Evolutionary conservation across 2,329 filamentous ascomycete species (phyloP), one percentile per base, ranked within the genome.

Genomic region (Aspergillus udagawae): DNA sequence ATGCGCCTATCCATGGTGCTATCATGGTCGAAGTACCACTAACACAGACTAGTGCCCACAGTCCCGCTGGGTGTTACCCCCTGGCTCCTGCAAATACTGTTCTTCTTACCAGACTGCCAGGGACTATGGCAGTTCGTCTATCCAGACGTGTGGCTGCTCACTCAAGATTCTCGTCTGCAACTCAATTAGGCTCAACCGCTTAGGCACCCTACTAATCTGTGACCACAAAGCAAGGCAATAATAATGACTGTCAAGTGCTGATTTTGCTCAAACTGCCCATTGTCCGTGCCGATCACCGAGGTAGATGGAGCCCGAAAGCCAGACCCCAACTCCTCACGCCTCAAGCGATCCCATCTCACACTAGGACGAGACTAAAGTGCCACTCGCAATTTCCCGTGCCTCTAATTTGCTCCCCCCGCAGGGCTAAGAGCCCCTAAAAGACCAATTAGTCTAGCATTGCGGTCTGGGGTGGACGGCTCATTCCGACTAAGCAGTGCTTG

Each of bases 361-460:
- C 56, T 44, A 52, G 56, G 49, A 55, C 45, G 25, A 56, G 41
- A 52, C 54, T 41, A 21, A 49, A n/a, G 23, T 38, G 52, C 45
- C 55, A 56, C 51, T 64, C 56, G 60, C 56, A 61, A 65, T 60
- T 61, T 62, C 51, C 58, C 47, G 42, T 23, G 35, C 14, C 41
- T 58, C 32, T 42, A 20, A 56, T 59, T 56, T 53, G 49, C 29
- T 55, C 53, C 48, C 28, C 50, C 55, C 56, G 49, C 58, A 60
- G 55, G 51, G 45, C 52, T 25, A 54, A 51, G 35, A 28, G 10
- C 50, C 58, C 47, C 51, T 51, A 56, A 42, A 35, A 35, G 32
- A 35, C 14, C 32, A 35, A 17, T 35, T 35, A 35, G 32, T 17
- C 32, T 14, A 35, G 5, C 32, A 35, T 35, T 50, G n/a, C 29